Percentiles rank a stretch among this genome's conserved stretches.
phyloP scores from a whole-genome alignment of 2,329 filamentous ascomycete species.

The Chrysoporthe deuterocubensis region DNA sequence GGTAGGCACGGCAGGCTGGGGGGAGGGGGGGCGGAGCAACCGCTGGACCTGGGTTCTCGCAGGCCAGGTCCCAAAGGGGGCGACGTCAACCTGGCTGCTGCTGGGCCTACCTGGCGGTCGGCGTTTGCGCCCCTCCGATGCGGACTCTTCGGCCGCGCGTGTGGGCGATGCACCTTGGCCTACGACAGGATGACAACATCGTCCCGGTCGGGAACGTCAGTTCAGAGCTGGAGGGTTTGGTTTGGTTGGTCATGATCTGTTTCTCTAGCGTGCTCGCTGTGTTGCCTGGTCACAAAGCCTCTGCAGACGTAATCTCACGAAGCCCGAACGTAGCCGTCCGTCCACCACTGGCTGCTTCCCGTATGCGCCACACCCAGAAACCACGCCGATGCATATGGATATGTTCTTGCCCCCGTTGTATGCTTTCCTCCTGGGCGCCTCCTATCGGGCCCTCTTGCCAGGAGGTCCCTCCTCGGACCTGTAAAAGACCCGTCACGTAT shows the following conservation, averaged over 20 bases:
- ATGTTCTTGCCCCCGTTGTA: too few relatives aligned
- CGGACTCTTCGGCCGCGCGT: not conserved
- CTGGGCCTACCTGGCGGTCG: not conserved
- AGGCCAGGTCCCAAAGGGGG: not conserved
- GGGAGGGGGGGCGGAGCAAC: not conserved
- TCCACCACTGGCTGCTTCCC: not conserved
- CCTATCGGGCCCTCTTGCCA: too few relatives aligned
- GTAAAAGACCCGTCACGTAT: not conserved
- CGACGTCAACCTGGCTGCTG: not conserved
- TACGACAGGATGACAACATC: constrained; percentile 1
- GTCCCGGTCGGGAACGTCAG: not conserved
- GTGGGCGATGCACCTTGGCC: not conserved
- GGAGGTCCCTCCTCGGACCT: not conserved
- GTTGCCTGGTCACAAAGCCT: not conserved
- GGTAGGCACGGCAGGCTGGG: not conserved
- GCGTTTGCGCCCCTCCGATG: not conserved
- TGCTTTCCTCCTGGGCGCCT: too few relatives aligned
- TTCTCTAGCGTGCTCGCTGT: constrained; percentile 6
- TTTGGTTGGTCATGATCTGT: not conserved
- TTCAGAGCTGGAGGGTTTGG: not conserved
- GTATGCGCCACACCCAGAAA: too few relatives aligned
- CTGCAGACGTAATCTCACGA: not conserved
- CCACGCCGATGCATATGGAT: too few relatives aligned
- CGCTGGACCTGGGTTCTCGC: not conserved
- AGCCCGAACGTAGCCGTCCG: not conserved